These are phyloP conservation scores for Cantharellus cinnabarinus DNA, from an alignment of 768 basidiomycete species.

Conservation along the genomic window DNA sequence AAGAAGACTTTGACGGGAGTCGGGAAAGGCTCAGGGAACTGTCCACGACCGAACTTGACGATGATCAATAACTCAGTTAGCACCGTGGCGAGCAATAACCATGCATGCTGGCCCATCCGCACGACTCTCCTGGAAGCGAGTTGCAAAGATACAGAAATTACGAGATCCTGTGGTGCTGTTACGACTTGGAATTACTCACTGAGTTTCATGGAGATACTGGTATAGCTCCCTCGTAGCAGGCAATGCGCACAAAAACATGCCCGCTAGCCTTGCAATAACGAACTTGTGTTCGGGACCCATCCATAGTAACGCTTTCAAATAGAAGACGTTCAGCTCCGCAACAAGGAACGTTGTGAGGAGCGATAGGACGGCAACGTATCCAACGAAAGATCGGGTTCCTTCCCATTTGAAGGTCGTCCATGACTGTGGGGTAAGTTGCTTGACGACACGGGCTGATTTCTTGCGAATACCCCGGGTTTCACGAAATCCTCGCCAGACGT, in stretches of 20 bases:
- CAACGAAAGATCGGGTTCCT: conserved; percentile 49
- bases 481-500: conserved; percentile 66
- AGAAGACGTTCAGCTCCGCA: conserved; percentile 75
- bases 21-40: conserved; percentile 47
- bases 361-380: conserved; percentile 56
- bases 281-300: conserved; percentile 84
- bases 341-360: conserved; percentile 61
- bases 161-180: neutral
- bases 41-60: conserved; percentile 60
- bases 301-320: conserved; percentile 71
- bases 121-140: conserved; percentile 38
- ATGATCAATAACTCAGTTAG: conserved; percentile 64
- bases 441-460: conserved; percentile 59
- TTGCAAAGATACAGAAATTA: neutral
- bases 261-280: conserved; percentile 47
- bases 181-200: conserved; percentile 22
- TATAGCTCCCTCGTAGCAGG: conserved; percentile 70
- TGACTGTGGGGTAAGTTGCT: conserved; percentile 72
- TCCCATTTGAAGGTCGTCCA: conserved; percentile 83
- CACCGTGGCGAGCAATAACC: conserved; percentile 74
- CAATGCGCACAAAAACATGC: conserved; percentile 69
- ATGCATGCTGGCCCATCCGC: conserved; percentile 78
- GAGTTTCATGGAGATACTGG: conserved; percentile 65
- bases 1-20: conserved; percentile 28
- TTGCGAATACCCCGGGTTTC: conserved; percentile 59